Evolutionary conservation across 1,284 basidiomycete genomes (phyloP).

Genomic region (Paramarasmius palmivorus): DNA sequence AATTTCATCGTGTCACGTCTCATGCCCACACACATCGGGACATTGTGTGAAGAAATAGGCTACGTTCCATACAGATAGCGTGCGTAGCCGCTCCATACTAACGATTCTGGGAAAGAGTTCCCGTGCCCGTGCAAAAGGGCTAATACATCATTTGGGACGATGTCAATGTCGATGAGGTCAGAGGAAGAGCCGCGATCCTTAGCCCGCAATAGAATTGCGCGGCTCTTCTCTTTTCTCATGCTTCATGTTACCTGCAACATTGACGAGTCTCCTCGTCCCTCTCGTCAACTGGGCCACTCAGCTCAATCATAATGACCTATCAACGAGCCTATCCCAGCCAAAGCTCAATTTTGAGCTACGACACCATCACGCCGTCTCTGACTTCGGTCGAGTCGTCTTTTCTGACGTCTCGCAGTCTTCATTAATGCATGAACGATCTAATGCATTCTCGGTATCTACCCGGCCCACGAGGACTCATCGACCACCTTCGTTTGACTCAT

Average conservation of each 20-base stretch:
- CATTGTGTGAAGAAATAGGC: too few species aligned
- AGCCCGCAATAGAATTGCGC: neutral
- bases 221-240: slow-evolving; percentile 12
- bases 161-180: slow-evolving; percentile 3
- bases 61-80: too few species aligned
- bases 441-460: slow-evolving; percentile 39
- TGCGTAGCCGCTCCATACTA: too few species aligned
- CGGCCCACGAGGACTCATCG: slow-evolving; percentile 41
- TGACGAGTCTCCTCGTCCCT: slow-evolving; percentile 45
- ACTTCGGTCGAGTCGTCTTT: slow-evolving; percentile 58
- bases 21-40: too few species aligned
- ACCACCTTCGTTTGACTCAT: slow-evolving; percentile 49
- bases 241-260: slow-evolving; percentile 46
- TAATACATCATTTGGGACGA: too few species aligned
- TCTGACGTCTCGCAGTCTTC: slow-evolving; percentile 43
- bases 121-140: too few species aligned
- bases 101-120: too few species aligned
- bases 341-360: slow-evolving; percentile 59
- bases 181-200: neutral
- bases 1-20: too few species aligned
- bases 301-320: slow-evolving; percentile 12
- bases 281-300: slow-evolving; percentile 36
- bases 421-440: slow-evolving; percentile 14
- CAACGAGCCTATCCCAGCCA: slow-evolving; percentile 1
- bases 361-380: slow-evolving; percentile 63